Conservation (phyloP, 1,284 basidiomycete species). For the Ceratobasidium sp. region DNA sequence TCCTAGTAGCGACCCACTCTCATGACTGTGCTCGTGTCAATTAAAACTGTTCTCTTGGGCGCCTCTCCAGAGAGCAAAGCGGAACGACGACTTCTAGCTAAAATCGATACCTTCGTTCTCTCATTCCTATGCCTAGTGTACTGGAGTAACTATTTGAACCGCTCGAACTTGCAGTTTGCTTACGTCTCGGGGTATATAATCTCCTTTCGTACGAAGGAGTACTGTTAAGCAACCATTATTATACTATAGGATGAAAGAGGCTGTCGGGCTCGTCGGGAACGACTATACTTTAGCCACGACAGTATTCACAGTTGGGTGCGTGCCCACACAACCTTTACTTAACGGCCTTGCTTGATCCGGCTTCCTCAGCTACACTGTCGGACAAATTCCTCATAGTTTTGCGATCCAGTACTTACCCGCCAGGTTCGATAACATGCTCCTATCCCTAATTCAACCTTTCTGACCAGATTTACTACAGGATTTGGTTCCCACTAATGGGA, state of each 20-base stretch:
- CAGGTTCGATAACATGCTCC: not conserved
- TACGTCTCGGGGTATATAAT: conserved; percentile 36
- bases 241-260: conserved; percentile 29
- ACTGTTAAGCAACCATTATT: not conserved
- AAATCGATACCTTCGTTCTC: conserved; percentile 42
- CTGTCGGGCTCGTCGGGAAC: conserved; percentile 31
- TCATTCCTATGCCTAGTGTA: conserved; percentile 36
- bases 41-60: conserved; percentile 11
- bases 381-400: conserved; percentile 41
- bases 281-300: conserved; percentile 37
- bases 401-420: conserved; percentile 39
- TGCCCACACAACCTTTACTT: not conserved
- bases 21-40: conserved; percentile 10
- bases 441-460: not conserved
- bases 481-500: conserved; percentile 38
- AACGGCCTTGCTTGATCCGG: not conserved
- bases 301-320: conserved; percentile 31
- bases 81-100: conserved; percentile 28
- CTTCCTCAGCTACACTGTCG: conserved; percentile 15
- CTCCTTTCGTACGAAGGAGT: not conserved
- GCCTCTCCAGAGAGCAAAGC: conserved; percentile 26
- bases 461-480: not conserved
- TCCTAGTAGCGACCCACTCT: not conserved
- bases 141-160: conserved; percentile 42
- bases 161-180: conserved; percentile 40